Evolutionary conservation across 305 asterid genomes (phyloP).

Genomic region (Striga hermonthica): DNA sequence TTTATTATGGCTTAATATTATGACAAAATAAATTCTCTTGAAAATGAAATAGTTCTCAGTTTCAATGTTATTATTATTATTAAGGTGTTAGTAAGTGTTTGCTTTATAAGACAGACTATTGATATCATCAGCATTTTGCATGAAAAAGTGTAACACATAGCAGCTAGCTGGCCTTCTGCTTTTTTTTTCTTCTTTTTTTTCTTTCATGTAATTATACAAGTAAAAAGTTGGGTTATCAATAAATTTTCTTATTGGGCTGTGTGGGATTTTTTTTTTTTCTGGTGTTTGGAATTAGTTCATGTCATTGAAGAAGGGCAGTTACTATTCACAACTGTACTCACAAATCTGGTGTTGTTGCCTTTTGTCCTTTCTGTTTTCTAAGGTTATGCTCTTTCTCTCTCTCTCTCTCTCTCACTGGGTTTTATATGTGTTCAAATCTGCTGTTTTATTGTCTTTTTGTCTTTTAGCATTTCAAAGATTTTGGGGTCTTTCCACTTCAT

Average conservation of each 20-base stretch:
- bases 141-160: conserved; percentile 26
- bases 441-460: conserved; percentile 16
- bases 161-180: conserved; percentile 14
- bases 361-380: conserved; percentile 29
- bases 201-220: background rate
- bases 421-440: conserved; percentile 28
- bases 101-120: conserved; percentile 19
- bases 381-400: background rate
- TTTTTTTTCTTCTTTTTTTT: conserved; percentile 3
- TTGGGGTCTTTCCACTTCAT: conserved; percentile 14
- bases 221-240: background rate
- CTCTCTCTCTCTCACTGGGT: background rate
- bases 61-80: background rate
- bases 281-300: conserved; percentile 32
- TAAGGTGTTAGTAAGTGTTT: conserved; percentile 20
- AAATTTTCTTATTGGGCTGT: conserved; percentile 35
- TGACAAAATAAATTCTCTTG: conserved; percentile 1
- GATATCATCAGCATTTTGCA: conserved; percentile 11
- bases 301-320: conserved; percentile 32
- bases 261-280: conserved; percentile 36
- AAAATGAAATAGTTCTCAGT: background rate
- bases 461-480: conserved; percentile 22
- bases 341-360: conserved; percentile 27
- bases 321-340: conserved; percentile 34
- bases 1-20: background rate